Evolutionary conservation across 2,329 filamentous ascomycete species (phyloP).

Genomic region (Elsinoe australis): DNA sequence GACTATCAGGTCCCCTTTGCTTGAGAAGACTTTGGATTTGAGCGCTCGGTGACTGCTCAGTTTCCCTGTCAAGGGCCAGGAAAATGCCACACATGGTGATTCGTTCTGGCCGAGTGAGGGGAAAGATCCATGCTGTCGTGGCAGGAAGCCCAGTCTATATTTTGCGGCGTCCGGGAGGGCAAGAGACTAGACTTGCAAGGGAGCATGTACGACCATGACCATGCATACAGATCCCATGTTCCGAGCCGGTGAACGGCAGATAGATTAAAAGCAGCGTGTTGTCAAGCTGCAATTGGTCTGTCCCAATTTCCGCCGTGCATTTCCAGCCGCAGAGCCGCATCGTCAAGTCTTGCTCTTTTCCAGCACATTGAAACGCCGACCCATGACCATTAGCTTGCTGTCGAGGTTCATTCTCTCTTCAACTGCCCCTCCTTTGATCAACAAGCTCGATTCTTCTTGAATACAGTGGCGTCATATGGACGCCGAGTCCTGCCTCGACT

Average conservation of each 20-base stretch:
- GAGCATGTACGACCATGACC: not conserved
- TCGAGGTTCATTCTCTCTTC: no score
- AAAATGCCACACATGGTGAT: conserved; percentile 32
- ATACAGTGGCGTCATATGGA: no score
- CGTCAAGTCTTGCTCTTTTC: not conserved
- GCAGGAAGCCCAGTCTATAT: not conserved
- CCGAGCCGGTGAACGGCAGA: not conserved
- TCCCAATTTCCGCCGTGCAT: not conserved
- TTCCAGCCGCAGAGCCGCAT: not conserved
- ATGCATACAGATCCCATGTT: not conserved
- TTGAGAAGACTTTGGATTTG: conserved; percentile 23
- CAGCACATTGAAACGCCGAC: not conserved
- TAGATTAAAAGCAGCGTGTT: not conserved
- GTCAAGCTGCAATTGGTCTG: conserved; percentile 1
- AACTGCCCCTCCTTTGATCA: no score
- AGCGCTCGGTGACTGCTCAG: conserved; percentile 22
- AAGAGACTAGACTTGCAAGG: not conserved
- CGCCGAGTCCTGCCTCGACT: no score
- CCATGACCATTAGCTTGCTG: not conserved
- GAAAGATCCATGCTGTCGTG: not conserved
- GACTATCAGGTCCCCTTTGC: conserved; percentile 28
- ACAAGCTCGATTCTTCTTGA: no score
- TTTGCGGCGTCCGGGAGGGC: not conserved
- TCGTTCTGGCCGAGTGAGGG: not conserved
- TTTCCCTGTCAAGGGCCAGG: conserved; percentile 26